Base-by-base conservation (phyloP, 345 rosid genomes). In the Cochlearia excelsa region DNA sequence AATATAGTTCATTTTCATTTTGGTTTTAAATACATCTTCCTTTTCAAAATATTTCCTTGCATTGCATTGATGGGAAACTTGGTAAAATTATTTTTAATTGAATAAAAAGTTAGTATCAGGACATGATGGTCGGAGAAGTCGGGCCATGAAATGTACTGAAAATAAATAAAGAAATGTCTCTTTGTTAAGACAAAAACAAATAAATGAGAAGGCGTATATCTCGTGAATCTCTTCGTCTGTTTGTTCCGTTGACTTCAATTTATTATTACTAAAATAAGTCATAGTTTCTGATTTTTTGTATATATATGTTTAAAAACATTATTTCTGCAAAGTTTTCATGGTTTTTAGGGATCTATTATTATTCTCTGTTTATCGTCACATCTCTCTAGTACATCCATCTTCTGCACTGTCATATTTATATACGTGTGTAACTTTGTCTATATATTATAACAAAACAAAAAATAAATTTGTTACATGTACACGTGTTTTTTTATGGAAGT, bases 211-310 rank as follows among this genome's bases (percentile, higher is more conserved):
- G 47, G 57, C n/a, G n/a, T 39, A 59, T 46, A 46, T 71, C 71
- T 71, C 71, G 75, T 71, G 75, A 71, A 65, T 52, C 46, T 53
- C 70, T 53, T 53, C 70, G 70, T 71, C 70, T 57, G 39, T 51
- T 53, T 65, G 66, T 71, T 46, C 46, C 62, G 70, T 65, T 71
- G 75, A 71, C 75, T 71, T 71, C 23, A 30, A 57, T 45, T 65
- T 39, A 51, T 65, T 53, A 39, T 53, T 30, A 52, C 42, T 42
- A 47, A 2, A 47, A 61, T 56, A 27, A 40, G 23, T 55, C 55
- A 54, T 43, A 9, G 16, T 27, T 10, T 55, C 26, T 37, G 37
- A 29, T 44, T 44, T 63, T 54, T 42, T 16, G 9, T 23, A 30
- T 3, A 2, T 0, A 1, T 37, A 37, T 37, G 1, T 37, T 33